Evolutionary conservation across 768 basidiomycete genomes (phyloP).

Genomic region (Clitopilus hobsonii): DNA sequence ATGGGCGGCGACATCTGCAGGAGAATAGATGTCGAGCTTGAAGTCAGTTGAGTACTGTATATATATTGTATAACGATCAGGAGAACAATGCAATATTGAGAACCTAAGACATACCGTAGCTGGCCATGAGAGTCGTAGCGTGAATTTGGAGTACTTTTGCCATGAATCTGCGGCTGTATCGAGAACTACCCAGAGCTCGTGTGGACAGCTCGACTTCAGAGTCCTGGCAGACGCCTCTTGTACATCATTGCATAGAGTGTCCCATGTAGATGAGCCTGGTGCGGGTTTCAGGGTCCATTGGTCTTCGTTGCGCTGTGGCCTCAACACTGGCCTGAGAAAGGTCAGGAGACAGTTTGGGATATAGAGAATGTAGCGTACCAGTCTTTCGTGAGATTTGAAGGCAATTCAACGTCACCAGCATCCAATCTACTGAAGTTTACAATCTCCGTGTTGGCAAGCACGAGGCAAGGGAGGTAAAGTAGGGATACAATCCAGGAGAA

Average conservation of each 20-base stretch:
- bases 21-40: slow-evolving; percentile 31
- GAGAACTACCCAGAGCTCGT: slow-evolving; percentile 45
- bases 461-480: slow-evolving; percentile 9
- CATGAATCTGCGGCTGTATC: slow-evolving; percentile 38
- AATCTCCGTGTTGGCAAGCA: slow-evolving; percentile 61
- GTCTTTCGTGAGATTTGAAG: slow-evolving; percentile 11
- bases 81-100: neutral
- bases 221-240: too few species aligned
- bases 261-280: slow-evolving; percentile 30
- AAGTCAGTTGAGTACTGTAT: slow-evolving; percentile 43
- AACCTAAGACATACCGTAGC: slow-evolving; percentile 39
- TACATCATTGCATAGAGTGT: slow-evolving; percentile 36
- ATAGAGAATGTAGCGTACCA: slow-evolving; percentile 21
- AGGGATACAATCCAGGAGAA: neutral
- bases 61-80: neutral
- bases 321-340: slow-evolving; percentile 35
- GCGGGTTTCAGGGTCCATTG: slow-evolving; percentile 37
- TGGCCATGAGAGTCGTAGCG: slow-evolving; percentile 52
- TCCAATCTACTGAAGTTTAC: slow-evolving; percentile 44
- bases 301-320: slow-evolving; percentile 24
- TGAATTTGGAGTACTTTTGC: slow-evolving; percentile 38
- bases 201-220: slow-evolving; percentile 29
- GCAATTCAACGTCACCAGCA: slow-evolving; percentile 12
- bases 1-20: slow-evolving; percentile 19
- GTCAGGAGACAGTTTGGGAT: too few species aligned